Base-by-base conservation (phyloP, 805 yeast genomes). In the Kodamaea nitidulidarum region DNA sequence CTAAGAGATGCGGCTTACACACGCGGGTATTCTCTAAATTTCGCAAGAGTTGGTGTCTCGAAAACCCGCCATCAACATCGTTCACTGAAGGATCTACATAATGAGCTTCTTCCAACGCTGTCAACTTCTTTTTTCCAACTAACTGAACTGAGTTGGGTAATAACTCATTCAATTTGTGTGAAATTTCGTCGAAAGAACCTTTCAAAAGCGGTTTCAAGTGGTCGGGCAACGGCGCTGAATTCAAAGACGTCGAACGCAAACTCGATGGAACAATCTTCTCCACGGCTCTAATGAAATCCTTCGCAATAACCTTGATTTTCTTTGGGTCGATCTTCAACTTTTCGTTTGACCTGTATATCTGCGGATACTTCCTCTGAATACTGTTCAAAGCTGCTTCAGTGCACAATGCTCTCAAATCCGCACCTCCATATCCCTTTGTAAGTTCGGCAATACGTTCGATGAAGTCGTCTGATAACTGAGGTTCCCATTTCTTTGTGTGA, bases 381-480 rank as follows among this genome's bases (percentile, higher is more conserved):
- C 96, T 82, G 52, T 84, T 81, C 45, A 93, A 69, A 0, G 98
- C 98, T 21, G 97, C 90, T 57, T 93, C 98, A 0, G 98, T 91
- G 58, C 98, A 88, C 21, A 93, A 66, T 0, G 98, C 96, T 40
- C 96, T 70, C 46, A 93, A 67, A 60, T 93, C 98, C 2, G 98
- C 98, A 67, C 98, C 98, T 34, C 98, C 98, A 55, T 86, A 93
- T 0, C 98, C 98, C 57, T 90, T 91, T 0, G 98, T 91, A 41
- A 87, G 63, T 15, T 71, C 70, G 0, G 97, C 91, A 25, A 93
- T 69, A 39, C 80, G 78, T 4, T 71, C 70, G 7, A 87, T 51
- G 47, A 93, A 84, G 4, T 56, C 62, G 0, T 65, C 65, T 5
- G 77, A 58, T 41, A 86, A 62, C 3, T 85, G 83, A 9, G 96